A percentile compares a stretch with the other conserved stretches of the same genome.
phyloP scores from a whole-genome alignment of 139 green algal genomes.

The Tetratostichococcus sp. region DNA sequence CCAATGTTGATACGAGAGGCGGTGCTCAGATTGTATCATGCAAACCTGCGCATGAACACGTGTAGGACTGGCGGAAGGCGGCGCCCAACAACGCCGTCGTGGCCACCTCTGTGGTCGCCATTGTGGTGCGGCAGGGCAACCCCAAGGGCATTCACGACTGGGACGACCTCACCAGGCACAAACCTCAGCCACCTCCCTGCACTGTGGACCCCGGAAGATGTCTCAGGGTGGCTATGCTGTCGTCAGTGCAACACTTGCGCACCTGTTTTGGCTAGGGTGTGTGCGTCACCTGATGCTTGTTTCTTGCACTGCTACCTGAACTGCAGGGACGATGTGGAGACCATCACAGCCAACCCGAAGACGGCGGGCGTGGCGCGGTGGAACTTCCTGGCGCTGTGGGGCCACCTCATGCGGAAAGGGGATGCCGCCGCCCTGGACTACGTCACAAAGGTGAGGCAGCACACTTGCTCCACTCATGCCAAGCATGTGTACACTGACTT shows the following conservation, averaged over 20 bases:
- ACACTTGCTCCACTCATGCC: too few species aligned
- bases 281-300: too few species aligned
- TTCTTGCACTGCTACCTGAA: too few species aligned
- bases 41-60: too few species aligned
- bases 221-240: too few species aligned
- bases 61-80: slow-evolving; percentile 38
- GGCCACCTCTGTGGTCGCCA: slow-evolving; percentile 47
- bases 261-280: too few species aligned
- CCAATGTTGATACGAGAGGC: too few species aligned
- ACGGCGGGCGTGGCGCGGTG: slow-evolving; percentile 81
- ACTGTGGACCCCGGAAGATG: too few species aligned
- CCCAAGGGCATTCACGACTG: slow-evolving; percentile 67
- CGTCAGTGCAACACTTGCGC: too few species aligned
- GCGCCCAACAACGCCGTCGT: slow-evolving; percentile 46
- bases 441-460: slow-evolving; percentile 36
- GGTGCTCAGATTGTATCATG: too few species aligned
- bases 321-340: slow-evolving; percentile 36
- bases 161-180: slow-evolving; percentile 69
- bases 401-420: slow-evolving; percentile 47
- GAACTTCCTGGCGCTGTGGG: slow-evolving; percentile 87
- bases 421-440: slow-evolving; percentile 40
- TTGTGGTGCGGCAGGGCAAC: slow-evolving; percentile 61
- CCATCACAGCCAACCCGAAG: slow-evolving; percentile 83
- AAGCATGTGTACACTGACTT: too few species aligned
- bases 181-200: too few species aligned